phyloP scores from a whole-genome alignment of 164 flowering plant species.

The Warburgia ugandensis region DNA sequence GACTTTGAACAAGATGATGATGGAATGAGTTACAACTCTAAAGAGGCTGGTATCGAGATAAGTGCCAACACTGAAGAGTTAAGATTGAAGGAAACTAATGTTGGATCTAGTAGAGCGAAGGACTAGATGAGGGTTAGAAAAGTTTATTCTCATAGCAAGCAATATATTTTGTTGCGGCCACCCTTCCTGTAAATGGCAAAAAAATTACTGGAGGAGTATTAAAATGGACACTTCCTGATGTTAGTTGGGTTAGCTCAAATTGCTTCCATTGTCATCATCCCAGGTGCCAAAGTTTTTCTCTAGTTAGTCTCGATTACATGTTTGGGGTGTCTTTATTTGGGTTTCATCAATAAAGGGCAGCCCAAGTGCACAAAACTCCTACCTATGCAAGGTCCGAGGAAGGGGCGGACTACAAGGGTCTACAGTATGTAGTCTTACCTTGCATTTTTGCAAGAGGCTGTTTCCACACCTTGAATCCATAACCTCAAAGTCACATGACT shows the following conservation, averaged over 20 bases:
- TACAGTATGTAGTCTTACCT: too few species aligned
- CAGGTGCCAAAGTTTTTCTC: slow-evolving; percentile 38
- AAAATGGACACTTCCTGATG: slow-evolving; percentile 85
- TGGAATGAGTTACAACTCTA: slow-evolving; percentile 19
- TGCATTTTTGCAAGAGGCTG: too few species aligned
- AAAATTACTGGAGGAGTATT: slow-evolving; percentile 85
- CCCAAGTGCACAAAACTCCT: too few species aligned
- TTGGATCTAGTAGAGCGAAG: slow-evolving; percentile 22
- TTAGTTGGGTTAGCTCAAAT: slow-evolving; percentile 77
- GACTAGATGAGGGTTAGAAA: slow-evolving; percentile 80
- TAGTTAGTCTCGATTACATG: slow-evolving; percentile 2
- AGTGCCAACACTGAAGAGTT: slow-evolving; percentile 18
- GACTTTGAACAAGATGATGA: slow-evolving; percentile 30
- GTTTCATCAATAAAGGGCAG: too few species aligned
- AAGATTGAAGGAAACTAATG: slow-evolving; percentile 20
- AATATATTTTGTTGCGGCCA: slow-evolving; percentile 95
- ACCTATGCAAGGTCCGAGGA: too few species aligned
- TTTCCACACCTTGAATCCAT: too few species aligned
- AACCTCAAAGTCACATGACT: too few species aligned
- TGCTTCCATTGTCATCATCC: slow-evolving; percentile 87
- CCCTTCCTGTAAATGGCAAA: slow-evolving; percentile 93
- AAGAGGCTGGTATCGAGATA: slow-evolving; percentile 34
- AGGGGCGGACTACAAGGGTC: too few species aligned
- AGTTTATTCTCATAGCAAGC: slow-evolving; percentile 73
- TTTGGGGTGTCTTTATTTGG: too few species aligned